Conservation (phyloP, 108 stramenopile genomes). For the Stephanodiscus triporus region DNA sequence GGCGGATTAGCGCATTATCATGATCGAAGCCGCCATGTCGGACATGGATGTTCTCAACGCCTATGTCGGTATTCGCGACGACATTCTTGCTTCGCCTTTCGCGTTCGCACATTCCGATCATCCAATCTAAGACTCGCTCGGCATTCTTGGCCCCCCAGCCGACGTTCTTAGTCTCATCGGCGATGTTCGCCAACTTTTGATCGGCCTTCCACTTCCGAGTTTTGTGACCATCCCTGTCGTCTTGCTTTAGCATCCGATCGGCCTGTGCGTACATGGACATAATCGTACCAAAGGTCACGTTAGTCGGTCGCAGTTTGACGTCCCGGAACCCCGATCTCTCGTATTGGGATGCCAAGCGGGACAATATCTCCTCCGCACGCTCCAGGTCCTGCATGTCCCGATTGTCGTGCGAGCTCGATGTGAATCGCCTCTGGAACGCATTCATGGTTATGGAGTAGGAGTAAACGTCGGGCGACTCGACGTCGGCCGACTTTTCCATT, state of each 20-base stretch:
- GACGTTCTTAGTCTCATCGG: constrained; percentile 9
- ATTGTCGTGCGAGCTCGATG: constrained; percentile 10
- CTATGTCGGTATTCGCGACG: not conserved
- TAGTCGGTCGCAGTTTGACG: constrained; percentile 25
- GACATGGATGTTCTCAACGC: not conserved
- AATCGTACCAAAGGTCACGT: constrained; percentile 39
- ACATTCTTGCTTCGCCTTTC: constrained; percentile 25
- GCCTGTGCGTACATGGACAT: constrained; percentile 44
- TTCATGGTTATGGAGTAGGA: constrained; percentile 48
- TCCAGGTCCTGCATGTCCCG: constrained; percentile 35
- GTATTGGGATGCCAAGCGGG: constrained; percentile 21
- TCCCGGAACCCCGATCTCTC: constrained; percentile 27
- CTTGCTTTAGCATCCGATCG: constrained; percentile 21
- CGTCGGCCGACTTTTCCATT: constrained; percentile 20
- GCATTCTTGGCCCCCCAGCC: constrained; percentile 52
- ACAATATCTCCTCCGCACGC: constrained; percentile 39
- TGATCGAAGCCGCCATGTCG: not conserved
- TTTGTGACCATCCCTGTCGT: constrained; percentile 4
- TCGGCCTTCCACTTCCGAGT: constrained; percentile 28
- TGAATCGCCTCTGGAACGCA: constrained; percentile 42
- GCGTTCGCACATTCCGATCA: constrained; percentile 38
- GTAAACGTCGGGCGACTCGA: constrained; percentile 27
- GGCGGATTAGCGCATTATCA: constrained; percentile 10
- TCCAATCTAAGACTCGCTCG: constrained; percentile 49
- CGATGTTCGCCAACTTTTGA: not conserved